phyloP scores from a whole-genome alignment of 2,329 filamentous ascomycete genomes.

The Plenodomus biglobosus region DNA sequence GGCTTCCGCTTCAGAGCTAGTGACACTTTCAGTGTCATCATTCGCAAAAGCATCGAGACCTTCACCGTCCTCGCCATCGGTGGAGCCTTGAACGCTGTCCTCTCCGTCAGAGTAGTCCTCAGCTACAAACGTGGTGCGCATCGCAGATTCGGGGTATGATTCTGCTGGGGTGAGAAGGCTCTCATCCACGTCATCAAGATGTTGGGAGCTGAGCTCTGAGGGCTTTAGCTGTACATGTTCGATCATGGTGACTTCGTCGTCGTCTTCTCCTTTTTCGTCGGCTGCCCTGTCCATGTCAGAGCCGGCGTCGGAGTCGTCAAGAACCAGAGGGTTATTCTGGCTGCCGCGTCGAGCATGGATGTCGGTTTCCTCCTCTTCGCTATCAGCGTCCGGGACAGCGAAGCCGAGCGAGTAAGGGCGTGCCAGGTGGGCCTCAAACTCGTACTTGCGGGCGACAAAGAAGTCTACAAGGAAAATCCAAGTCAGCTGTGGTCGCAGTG shows the following conservation, averaged over 20 bases:
- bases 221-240: neutral
- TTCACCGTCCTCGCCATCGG: conserved; percentile 5
- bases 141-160: neutral
- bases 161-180: neutral
- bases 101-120: conserved; percentile 6
- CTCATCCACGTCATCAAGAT: conserved; percentile 4
- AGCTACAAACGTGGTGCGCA: conserved; percentile 2
- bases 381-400: conserved; percentile 36
- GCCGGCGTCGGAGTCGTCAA: conserved; percentile 32
- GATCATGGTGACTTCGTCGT: conserved; percentile 12
- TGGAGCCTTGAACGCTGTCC: neutral
- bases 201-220: neutral
- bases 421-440: conserved; percentile 25
- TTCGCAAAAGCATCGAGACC: conserved; percentile 4
- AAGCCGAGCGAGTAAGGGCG: conserved; percentile 30
- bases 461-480: conserved; percentile 20
- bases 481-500: conserved; percentile 10
- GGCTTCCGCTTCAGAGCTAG: conserved; percentile 7
- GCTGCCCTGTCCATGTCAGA: conserved; percentile 2
- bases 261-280: conserved; percentile 4
- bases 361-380: conserved; percentile 31
- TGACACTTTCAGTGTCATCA: conserved; percentile 13
- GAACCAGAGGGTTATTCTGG: conserved; percentile 31
- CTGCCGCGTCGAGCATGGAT: conserved; percentile 21
- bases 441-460: conserved; percentile 37